Percentiles rank a stretch among this genome's conserved stretches.
Evolutionary conservation across 1,139 yeast species (phyloP).

Genomic region (Pichia sp.): DNA sequence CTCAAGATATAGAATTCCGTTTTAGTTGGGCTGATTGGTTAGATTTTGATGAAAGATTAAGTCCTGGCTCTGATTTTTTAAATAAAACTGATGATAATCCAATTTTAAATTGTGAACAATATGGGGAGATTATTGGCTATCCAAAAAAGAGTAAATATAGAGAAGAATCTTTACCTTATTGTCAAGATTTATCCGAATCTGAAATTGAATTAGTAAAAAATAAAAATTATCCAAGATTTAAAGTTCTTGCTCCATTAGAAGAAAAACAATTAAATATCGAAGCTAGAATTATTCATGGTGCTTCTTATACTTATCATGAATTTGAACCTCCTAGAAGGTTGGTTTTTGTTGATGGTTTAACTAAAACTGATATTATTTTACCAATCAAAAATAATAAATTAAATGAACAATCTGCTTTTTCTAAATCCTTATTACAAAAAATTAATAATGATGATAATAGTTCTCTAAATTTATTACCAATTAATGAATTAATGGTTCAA

Average conservation of each 20-base stretch:
- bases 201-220: conserved; percentile 13
- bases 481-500: conserved; percentile 1
- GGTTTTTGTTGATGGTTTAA: conserved; percentile 18
- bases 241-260: conserved; percentile 16
- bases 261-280: conserved; percentile 17
- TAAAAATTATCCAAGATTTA: conserved; percentile 21
- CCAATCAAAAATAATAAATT: conserved; percentile 3
- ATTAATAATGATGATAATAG: neutral
- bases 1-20: conserved; percentile 12
- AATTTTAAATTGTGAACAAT: conserved; percentile 18
- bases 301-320: conserved; percentile 22
- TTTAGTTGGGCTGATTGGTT: conserved; percentile 30
- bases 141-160: neutral
- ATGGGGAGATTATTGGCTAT: conserved; percentile 18
- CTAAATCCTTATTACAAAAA: too few relatives aligned
- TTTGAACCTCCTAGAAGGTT: conserved; percentile 24
- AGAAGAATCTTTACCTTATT: conserved; percentile 4
- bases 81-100: conserved; percentile 10
- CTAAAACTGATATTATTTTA: conserved; percentile 7
- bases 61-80: conserved; percentile 20
- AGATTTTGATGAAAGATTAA: conserved; percentile 23
- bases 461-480: neutral
- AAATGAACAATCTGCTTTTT: neutral
- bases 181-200: conserved; percentile 14
- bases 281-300: conserved; percentile 26